Percentiles rank a stretch among this genome's conserved stretches.
Conservation (phyloP, 345 rosid genomes). For the Syzygium oleosum region DNA sequence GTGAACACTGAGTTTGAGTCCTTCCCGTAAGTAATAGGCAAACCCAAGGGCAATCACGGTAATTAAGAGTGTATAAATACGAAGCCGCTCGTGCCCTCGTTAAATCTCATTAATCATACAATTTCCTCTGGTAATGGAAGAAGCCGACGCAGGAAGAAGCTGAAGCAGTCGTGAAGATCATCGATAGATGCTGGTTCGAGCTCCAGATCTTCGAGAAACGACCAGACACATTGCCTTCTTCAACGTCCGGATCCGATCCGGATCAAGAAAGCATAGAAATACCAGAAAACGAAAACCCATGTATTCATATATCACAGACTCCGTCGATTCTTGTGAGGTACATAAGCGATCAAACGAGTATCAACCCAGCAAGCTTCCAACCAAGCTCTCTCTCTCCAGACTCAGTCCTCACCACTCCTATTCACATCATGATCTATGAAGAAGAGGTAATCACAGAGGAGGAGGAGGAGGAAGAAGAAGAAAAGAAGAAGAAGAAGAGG, state of each 20-base stretch:
- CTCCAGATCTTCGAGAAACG: slow-evolving; percentile 27
- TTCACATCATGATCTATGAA: slow-evolving; percentile 1
- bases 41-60: neutral
- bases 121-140: slow-evolving; percentile 16
- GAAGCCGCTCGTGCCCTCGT: neutral
- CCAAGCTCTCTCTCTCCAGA: slow-evolving; percentile 29
- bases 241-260: slow-evolving; percentile 5
- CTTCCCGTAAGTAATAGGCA: neutral
- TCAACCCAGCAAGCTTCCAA: slow-evolving; percentile 1
- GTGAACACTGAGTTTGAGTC: neutral
- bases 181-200: slow-evolving; percentile 42
- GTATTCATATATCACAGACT: neutral
- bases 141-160: slow-evolving; percentile 19
- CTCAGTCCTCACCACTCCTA: slow-evolving; percentile 31
- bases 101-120: neutral
- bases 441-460: neutral
- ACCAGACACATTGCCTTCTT: neutral
- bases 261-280: slow-evolving; percentile 5
- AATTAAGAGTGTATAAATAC: neutral
- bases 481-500: neutral
- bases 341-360: slow-evolving; percentile 38
- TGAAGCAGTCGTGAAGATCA: slow-evolving; percentile 18
- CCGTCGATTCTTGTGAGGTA: slow-evolving; percentile 26
- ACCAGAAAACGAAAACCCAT: slow-evolving; percentile 11
- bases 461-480: neutral